phyloP scores from a whole-genome alignment of 805 yeast genomes.

The Danielozyma ontarioensis region DNA sequence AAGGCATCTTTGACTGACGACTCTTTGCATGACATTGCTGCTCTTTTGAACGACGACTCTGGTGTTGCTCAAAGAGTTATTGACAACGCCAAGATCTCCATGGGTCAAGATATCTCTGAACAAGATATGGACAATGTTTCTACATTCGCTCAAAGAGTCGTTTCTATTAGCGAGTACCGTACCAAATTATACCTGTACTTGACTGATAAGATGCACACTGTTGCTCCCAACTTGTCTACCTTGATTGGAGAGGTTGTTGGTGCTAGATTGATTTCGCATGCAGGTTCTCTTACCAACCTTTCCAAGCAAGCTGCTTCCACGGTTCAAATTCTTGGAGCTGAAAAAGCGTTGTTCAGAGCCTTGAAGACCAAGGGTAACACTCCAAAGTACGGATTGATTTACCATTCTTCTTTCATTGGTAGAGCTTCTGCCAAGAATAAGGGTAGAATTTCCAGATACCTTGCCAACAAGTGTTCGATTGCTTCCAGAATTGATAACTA shows the following conservation, averaged over 20 bases:
- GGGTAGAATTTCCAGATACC: constrained; percentile 97
- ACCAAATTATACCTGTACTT: constrained; percentile 76
- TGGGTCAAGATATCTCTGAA: constrained; percentile 98
- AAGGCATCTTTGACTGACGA: constrained; percentile 86
- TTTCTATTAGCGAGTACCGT: constrained; percentile 87
- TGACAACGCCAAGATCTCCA: constrained; percentile 92
- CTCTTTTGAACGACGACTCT: constrained; percentile 85
- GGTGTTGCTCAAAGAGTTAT: constrained; percentile 84
- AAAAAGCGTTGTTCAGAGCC: constrained; percentile 94
- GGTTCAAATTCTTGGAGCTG: constrained; percentile 96
- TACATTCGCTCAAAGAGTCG: constrained; percentile 91
- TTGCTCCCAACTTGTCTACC: constrained; percentile 95
- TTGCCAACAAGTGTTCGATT: constrained; percentile 98
- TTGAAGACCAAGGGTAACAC: constrained; percentile 95
- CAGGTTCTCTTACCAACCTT: constrained; percentile 93
- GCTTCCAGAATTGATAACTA: constrained; percentile 98
- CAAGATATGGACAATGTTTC: constrained; percentile 89
- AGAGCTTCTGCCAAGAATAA: constrained; percentile 93
- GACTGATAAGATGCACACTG: constrained; percentile 93
- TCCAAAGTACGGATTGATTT: constrained; percentile 92
- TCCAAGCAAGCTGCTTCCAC: constrained; percentile 99
- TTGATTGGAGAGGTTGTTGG: constrained; percentile 98
- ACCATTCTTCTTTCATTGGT: constrained; percentile 92
- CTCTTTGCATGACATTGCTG: constrained; percentile 90
- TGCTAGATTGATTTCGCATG: constrained; percentile 96